Conservation (phyloP, 257 asterid genomes). For the Fraxinus americana region DNA sequence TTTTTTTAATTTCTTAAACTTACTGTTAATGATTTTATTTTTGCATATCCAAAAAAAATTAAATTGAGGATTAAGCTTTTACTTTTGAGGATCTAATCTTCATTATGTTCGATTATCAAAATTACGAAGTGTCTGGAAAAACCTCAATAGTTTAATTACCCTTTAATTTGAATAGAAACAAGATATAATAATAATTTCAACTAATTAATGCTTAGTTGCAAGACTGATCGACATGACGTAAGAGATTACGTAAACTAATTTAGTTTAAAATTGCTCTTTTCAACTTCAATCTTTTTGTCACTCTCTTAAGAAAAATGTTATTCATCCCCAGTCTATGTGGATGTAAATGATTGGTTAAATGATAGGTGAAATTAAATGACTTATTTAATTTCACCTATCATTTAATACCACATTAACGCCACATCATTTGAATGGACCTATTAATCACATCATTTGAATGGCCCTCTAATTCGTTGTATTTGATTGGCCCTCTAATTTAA, state of each 20-base stretch:
- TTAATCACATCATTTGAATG: not conserved
- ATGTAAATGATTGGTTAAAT: no score
- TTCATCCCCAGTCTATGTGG: no score
- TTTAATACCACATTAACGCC: no score
- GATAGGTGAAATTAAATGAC: no score
- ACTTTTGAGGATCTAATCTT: not conserved
- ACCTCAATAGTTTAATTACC: not conserved
- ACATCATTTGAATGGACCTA: no score
- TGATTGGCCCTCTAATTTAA: not conserved
- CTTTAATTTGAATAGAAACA: not conserved
- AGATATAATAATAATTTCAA: not conserved
- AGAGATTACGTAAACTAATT: slow-evolving; percentile 12
- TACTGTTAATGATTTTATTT: no score
- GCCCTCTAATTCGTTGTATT: not conserved
- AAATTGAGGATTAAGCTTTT: no score
- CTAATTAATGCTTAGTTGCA: slow-evolving; percentile 15
- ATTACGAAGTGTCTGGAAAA: no score
- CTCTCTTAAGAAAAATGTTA: no score
- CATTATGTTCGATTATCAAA: not conserved
- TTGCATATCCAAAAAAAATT: no score
- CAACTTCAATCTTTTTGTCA: not conserved
- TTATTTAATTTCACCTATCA: no score
- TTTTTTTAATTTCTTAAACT: no score
- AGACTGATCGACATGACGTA: slow-evolving; percentile 13
- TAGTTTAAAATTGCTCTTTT: not conserved